These are phyloP conservation scores for Paxillus ammoniavirescens DNA, from an alignment of 768 basidiomycete genomes.

Conservation along the genomic window DNA sequence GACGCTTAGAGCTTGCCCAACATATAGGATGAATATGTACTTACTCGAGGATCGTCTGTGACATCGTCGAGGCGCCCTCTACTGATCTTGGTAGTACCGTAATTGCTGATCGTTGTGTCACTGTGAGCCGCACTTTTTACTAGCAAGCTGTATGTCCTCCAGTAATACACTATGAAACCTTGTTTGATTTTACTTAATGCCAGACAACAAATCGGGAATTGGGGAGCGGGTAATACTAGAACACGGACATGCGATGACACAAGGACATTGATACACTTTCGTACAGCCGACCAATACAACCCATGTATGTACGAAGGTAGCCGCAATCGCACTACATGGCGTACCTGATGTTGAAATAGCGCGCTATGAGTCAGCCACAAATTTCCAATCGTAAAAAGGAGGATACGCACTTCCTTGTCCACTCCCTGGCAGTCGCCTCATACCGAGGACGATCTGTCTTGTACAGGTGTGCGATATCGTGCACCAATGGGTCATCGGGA, in stretches of 20 bases:
- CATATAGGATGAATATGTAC: too few relatives aligned
- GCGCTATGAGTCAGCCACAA: background rate
- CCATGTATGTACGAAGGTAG: conserved; percentile 19
- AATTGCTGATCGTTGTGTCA: too few relatives aligned
- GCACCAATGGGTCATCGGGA: conserved; percentile 97
- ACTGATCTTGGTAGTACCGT: too few relatives aligned
- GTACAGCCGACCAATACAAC: conserved; percentile 32
- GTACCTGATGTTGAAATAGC: conserved; percentile 29
- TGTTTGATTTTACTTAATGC: conserved; percentile 13
- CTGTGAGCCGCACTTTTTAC: background rate
- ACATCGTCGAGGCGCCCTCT: too few relatives aligned
- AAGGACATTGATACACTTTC: conserved; percentile 33
- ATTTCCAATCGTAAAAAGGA: background rate
- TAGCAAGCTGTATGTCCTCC: background rate
- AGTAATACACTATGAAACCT: conserved; percentile 11
- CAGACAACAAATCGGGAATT: conserved; percentile 12
- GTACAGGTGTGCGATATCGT: conserved; percentile 98
- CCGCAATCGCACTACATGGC: conserved; percentile 49
- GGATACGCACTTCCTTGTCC: conserved; percentile 92
- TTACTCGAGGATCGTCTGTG: too few relatives aligned
- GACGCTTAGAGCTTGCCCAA: too few relatives aligned
- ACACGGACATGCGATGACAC: conserved; percentile 32
- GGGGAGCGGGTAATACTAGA: conserved; percentile 30
- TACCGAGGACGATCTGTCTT: conserved; percentile 98
- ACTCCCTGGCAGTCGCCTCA: conserved; percentile 97